phyloP scores from a whole-genome alignment of 2,329 filamentous ascomycete species.

The Ilyonectria mors-panacis region DNA sequence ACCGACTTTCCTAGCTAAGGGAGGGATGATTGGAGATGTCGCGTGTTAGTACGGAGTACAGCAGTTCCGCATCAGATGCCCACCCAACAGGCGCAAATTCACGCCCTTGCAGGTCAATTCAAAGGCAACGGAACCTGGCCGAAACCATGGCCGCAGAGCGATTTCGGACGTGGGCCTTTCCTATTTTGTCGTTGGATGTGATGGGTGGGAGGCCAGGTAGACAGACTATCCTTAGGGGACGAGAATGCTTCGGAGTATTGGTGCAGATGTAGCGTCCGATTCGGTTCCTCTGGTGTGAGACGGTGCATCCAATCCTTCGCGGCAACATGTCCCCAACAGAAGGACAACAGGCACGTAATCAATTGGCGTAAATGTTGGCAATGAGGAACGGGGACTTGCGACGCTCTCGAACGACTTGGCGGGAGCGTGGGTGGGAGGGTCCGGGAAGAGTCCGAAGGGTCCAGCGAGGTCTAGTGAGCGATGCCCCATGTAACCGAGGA shows the following conservation, averaged over 20 bases:
- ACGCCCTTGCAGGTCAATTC: slow-evolving; percentile 9
- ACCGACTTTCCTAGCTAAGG: background rate
- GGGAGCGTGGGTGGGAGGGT: slow-evolving; percentile 7
- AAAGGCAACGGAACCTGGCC: slow-evolving; percentile 38
- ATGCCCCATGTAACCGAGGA: slow-evolving; percentile 37
- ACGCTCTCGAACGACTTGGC: slow-evolving; percentile 23
- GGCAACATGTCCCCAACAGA: slow-evolving; percentile 8
- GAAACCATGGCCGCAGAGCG: slow-evolving; percentile 28
- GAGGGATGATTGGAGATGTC: background rate
- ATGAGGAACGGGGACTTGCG: slow-evolving; percentile 25
- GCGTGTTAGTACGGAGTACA: slow-evolving; percentile 9
- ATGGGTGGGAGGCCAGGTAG: slow-evolving; percentile 1
- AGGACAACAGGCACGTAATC: slow-evolving; percentile 21
- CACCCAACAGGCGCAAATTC: slow-evolving; percentile 27
- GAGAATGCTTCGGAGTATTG: slow-evolving; percentile 39
- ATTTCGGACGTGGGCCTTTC: slow-evolving; percentile 14
- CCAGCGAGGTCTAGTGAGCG: slow-evolving; percentile 18
- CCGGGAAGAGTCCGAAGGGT: slow-evolving; percentile 13
- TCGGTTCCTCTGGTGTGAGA: slow-evolving; percentile 6
- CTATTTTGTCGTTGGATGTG: slow-evolving; percentile 9
- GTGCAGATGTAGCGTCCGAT: slow-evolving; percentile 33
- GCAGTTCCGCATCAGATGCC: slow-evolving; percentile 24
- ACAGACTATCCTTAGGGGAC: slow-evolving; percentile 25
- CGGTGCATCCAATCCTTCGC: slow-evolving; percentile 18
- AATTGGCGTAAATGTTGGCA: slow-evolving; percentile 20